These are phyloP conservation scores for Cyberlindnera nakhonratchasimensis DNA, from an alignment of 805 yeast genomes.

Conservation along the genomic window DNA sequence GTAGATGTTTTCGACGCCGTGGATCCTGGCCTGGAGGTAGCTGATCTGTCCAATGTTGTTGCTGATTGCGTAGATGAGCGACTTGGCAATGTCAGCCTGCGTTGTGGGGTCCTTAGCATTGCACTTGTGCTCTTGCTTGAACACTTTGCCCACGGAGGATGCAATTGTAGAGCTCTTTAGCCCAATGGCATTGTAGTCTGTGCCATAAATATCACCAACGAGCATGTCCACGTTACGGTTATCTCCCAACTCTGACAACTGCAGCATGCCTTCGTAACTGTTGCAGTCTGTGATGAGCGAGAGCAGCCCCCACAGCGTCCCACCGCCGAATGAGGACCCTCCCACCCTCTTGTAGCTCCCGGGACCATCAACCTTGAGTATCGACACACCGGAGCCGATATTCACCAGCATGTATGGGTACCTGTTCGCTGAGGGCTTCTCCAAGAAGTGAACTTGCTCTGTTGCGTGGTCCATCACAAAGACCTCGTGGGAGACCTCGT, in stretches of 20 bases:
- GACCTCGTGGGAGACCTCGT: conserved; percentile 83
- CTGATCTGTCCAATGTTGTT: conserved; percentile 97
- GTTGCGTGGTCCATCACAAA: conserved; percentile 64
- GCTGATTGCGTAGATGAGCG: conserved; percentile 83
- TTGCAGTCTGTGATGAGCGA: conserved; percentile 83
- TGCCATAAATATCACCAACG: conserved; percentile 95
- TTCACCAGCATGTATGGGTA: conserved; percentile 89
- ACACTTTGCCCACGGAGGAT: conserved; percentile 91
- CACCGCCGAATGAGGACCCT: conserved; percentile 96
- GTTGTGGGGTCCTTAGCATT: conserved; percentile 26
- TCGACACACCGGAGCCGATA: conserved; percentile 95
- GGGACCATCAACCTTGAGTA: conserved; percentile 88
- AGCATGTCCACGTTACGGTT: conserved; percentile 90
- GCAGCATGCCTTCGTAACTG: conserved; percentile 90
- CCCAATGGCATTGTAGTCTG: conserved; percentile 85
- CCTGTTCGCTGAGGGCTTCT: conserved; percentile 30
- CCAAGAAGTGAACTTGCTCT: conserved; percentile 27
- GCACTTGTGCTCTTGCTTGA: conserved; percentile 47
- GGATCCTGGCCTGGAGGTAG: conserved; percentile 85
- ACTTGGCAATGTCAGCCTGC: conserved; percentile 75
- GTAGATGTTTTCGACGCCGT: conserved; percentile 76
- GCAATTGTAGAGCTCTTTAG: conserved; percentile 88
- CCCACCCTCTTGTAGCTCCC: conserved; percentile 77
- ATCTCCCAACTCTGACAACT: conserved; percentile 83
- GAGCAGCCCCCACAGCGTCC: conserved; percentile 93